A percentile compares a stretch with the other conserved stretches of the same genome.
These are phyloP conservation scores for Psilocybe azurescens DNA, from an alignment of 768 basidiomycete genomes.

Conservation along the genomic window DNA sequence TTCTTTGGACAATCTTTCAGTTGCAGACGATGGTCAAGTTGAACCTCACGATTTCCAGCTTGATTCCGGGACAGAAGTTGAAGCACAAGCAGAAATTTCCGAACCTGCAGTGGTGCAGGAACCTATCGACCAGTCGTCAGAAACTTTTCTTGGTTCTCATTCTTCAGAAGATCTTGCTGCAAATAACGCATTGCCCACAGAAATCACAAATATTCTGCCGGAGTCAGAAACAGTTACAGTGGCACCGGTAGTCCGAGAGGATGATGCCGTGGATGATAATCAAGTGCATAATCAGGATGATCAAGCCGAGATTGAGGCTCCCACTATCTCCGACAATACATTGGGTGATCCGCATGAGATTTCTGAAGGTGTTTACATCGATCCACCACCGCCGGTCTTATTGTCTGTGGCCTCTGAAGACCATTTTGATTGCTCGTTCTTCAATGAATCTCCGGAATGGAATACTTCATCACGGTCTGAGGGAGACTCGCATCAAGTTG, in stretches of 20 bases:
- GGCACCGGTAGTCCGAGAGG: background rate
- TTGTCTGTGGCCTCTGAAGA: slow-evolving; percentile 47
- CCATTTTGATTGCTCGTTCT: slow-evolving; percentile 51
- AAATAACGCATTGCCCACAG: background rate
- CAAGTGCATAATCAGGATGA: background rate
- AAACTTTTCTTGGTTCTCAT: background rate
- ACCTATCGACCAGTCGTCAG: background rate
- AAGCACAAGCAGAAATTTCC: background rate
- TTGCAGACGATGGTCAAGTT: background rate
- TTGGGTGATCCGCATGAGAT: slow-evolving; percentile 59
- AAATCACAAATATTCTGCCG: background rate
- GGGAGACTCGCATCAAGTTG: slow-evolving; percentile 7
- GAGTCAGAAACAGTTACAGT: background rate
- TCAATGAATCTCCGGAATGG: slow-evolving; percentile 54
- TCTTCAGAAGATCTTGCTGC: background rate
- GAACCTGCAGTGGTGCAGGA: background rate
- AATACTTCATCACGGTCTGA: slow-evolving; percentile 27
- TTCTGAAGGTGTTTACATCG: slow-evolving; percentile 73
- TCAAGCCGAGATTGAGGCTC: background rate
- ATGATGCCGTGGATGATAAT: background rate
- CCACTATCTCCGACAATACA: slow-evolving; percentile 16
- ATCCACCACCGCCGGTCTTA: slow-evolving; percentile 74
- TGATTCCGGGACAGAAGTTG: background rate
- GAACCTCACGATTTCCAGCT: background rate
- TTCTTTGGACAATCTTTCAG: background rate